Conservation (phyloP, 768 basidiomycete species). For the Auricularia cornea region DNA sequence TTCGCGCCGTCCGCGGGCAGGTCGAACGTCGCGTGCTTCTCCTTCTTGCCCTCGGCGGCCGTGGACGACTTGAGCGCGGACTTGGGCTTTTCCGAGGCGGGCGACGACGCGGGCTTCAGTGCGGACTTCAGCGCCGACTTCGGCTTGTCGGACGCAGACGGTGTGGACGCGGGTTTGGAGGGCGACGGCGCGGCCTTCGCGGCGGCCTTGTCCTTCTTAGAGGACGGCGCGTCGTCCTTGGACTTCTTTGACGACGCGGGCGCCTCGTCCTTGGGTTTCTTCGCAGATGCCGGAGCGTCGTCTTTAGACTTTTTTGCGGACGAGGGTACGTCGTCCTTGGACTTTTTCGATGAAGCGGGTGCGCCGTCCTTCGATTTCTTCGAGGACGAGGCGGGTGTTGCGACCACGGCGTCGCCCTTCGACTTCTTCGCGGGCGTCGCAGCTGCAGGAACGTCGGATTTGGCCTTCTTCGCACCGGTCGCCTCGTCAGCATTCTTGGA, state of each 20-base stretch:
- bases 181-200: conserved; percentile 8
- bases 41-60: not conserved
- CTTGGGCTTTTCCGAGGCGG: not conserved
- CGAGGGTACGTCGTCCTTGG: not conserved
- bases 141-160: conserved; percentile 1
- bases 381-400: not conserved
- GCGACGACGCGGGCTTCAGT: conserved; percentile 5
- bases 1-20: conserved; percentile 39
- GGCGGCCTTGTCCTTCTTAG: not conserved
- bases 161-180: conserved; percentile 3
- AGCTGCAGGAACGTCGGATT: conserved; percentile 7
- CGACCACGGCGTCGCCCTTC: conserved; percentile 3
- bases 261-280: not conserved
- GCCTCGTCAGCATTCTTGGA: conserved; percentile 10
- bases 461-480: conserved; percentile 5
- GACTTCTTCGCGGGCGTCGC: conserved; percentile 6
- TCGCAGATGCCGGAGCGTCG: not conserved
- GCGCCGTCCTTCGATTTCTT: not conserved
- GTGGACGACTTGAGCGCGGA: not conserved
- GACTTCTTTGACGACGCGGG: not conserved
- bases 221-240: not conserved
- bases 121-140: conserved; percentile 17
- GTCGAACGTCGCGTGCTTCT: not conserved
- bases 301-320: conserved; percentile 6
- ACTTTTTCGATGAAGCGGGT: not conserved